Evolutionary conservation across 164 flowering plant species (phyloP).

Genomic region (Protea cynaroides): DNA sequence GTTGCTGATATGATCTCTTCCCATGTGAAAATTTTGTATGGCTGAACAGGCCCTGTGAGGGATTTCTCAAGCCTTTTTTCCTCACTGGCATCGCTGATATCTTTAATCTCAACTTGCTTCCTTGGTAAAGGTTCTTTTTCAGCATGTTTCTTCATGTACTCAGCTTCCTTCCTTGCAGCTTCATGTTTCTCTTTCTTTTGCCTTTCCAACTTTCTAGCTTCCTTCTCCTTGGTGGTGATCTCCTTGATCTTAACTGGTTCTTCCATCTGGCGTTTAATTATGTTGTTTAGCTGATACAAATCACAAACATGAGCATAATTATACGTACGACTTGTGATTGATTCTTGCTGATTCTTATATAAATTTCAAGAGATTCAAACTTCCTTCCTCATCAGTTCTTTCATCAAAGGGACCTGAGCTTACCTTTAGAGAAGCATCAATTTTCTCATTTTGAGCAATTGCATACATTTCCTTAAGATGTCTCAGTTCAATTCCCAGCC

Average conservation of each 20-base stretch:
- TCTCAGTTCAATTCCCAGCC: constrained; percentile 69
- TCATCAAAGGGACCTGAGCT: constrained; percentile 2
- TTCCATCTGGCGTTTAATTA: constrained; percentile 43
- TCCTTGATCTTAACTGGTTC: constrained; percentile 54
- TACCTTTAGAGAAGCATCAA: constrained; percentile 70
- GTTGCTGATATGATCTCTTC: constrained; percentile 77
- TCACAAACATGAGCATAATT: constrained; percentile 1
- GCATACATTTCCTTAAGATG: constrained; percentile 71
- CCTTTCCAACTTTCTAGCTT: constrained; percentile 47
- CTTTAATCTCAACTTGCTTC: constrained; percentile 54
- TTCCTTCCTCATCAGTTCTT: neutral
- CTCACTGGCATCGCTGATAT: constrained; percentile 44
- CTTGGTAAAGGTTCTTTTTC: constrained; percentile 54
- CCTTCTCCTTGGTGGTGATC: constrained; percentile 39
- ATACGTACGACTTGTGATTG: neutral
- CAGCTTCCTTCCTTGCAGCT: constrained; percentile 55
- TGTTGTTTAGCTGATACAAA: constrained; percentile 41
- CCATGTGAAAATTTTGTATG: constrained; percentile 59
- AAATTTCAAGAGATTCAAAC: neutral
- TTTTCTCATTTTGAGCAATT: constrained; percentile 62
- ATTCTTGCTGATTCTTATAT: neutral
- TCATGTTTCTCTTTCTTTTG: constrained; percentile 51
- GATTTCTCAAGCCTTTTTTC: constrained; percentile 53
- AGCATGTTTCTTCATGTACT: constrained; percentile 37
- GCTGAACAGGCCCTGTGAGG: constrained; percentile 35